Conservation (phyloP, 495 filamentous ascomycete species). For the Xylaria nigripes region DNA sequence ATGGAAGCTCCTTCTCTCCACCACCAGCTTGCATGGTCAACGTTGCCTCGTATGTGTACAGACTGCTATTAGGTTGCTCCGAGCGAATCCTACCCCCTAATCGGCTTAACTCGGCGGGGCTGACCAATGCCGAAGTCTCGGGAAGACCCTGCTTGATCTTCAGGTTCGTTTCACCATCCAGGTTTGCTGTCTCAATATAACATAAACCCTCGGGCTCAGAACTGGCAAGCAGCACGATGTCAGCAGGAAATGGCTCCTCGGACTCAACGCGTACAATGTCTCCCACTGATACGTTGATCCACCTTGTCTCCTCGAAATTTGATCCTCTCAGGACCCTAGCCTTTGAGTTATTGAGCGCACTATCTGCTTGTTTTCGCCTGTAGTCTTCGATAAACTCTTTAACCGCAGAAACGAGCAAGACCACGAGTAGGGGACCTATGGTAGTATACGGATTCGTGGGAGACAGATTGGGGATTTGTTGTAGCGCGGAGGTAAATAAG, state of each 20-base stretch:
- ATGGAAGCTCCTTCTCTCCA: conserved; percentile 75
- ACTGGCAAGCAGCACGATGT: conserved; percentile 83
- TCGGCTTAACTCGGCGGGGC: conserved; percentile 75
- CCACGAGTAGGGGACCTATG: conserved; percentile 82
- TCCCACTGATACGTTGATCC: conserved; percentile 89
- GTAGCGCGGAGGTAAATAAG: conserved; percentile 90
- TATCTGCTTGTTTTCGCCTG: conserved; percentile 80
- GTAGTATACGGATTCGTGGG: conserved; percentile 95
- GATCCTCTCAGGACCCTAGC: conserved; percentile 78
- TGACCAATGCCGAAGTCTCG: conserved; percentile 83
- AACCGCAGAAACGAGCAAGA: conserved; percentile 85
- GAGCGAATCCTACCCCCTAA: conserved; percentile 81
- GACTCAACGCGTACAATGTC: conserved; percentile 94
- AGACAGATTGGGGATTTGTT: conserved; percentile 92
- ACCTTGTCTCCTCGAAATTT: conserved; percentile 75
- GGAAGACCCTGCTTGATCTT: conserved; percentile 99
- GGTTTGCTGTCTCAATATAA: conserved; percentile 97
- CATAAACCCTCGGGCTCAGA: conserved; percentile 97
- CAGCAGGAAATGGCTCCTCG: conserved; percentile 92
- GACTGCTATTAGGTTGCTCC: conserved; percentile 95
- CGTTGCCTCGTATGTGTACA: conserved; percentile 98
- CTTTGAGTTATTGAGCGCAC: conserved; percentile 79
- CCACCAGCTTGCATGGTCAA: conserved; percentile 87
- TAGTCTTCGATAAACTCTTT: conserved; percentile 95
- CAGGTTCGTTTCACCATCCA: conserved; percentile 96